Evolutionary conservation across 2,329 filamentous ascomycete genomes (phyloP).

Genomic region (Penicillium sp.): DNA sequence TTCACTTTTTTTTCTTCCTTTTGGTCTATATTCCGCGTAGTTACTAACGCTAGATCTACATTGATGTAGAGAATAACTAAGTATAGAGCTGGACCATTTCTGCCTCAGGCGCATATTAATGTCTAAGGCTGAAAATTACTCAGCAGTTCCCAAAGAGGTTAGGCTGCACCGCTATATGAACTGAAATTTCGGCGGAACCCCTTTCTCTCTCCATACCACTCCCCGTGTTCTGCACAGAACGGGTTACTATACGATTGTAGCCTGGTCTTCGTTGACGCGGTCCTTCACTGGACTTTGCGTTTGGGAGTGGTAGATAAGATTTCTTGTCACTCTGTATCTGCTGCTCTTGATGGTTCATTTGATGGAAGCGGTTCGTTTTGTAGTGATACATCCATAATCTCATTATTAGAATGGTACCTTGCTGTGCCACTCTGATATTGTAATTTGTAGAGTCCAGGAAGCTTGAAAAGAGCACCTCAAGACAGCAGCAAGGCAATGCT

Average conservation of each 20-base stretch:
- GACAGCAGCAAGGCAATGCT: not conserved
- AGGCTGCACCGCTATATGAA: conserved; percentile 10
- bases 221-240: conserved; percentile 42
- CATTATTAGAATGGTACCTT: conserved; percentile 10
- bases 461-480: not conserved
- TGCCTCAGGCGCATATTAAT: not conserved
- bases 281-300: conserved; percentile 41
- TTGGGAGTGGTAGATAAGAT: conserved; percentile 63
- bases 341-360: conserved; percentile 72
- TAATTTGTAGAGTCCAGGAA: conserved; percentile 5
- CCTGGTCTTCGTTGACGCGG: conserved; percentile 28
- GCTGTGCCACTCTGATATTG: conserved; percentile 5
- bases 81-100: too few relatives aligned
- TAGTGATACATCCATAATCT: conserved; percentile 61
- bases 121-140: not conserved
- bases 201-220: conserved; percentile 37
- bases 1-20: not conserved
- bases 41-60: too few relatives aligned
- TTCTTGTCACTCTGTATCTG: conserved; percentile 73
- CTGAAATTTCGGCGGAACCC: conserved; percentile 1
- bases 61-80: not conserved
- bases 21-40: not conserved
- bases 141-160: conserved; percentile 18
- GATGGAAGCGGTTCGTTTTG: conserved; percentile 79
- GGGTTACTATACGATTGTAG: conserved; percentile 34